phyloP scores from a whole-genome alignment of 257 asterid species.

The Penstemon barbatus region DNA sequence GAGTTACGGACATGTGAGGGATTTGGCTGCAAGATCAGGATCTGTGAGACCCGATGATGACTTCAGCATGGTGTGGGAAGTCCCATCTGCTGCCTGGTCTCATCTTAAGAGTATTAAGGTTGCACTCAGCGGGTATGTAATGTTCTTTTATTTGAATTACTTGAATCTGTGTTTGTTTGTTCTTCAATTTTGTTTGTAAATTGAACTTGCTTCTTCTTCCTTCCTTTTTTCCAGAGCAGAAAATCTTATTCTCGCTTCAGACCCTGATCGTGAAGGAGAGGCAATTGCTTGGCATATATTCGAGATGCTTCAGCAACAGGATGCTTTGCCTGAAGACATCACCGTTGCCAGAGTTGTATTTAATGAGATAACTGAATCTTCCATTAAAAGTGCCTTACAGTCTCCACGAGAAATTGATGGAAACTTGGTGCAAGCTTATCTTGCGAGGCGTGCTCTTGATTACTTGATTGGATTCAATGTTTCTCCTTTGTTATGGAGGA shows the following conservation, averaged over 20 bases:
- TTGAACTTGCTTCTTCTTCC: slow-evolving; percentile 28
- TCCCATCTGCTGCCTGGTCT: slow-evolving; percentile 94
- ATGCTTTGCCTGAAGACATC: slow-evolving; percentile 66
- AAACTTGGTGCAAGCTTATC: slow-evolving; percentile 88
- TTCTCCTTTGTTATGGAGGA: slow-evolving; percentile 94
- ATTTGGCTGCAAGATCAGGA: slow-evolving; percentile 96
- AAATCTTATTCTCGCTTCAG: slow-evolving; percentile 92
- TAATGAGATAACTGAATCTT: slow-evolving; percentile 84
- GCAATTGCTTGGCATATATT: slow-evolving; percentile 98
- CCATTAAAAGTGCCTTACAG: slow-evolving; percentile 83
- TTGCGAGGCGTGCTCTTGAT: slow-evolving; percentile 94
- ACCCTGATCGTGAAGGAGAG: slow-evolving; percentile 98
- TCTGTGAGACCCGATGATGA: slow-evolving; percentile 95
- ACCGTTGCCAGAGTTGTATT: slow-evolving; percentile 81
- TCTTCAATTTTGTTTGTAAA: slow-evolving; percentile 18
- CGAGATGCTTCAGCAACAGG: slow-evolving; percentile 95
- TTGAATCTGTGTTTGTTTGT: not conserved
- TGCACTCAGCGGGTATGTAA: slow-evolving; percentile 85
- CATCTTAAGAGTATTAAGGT: slow-evolving; percentile 89
- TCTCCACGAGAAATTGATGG: slow-evolving; percentile 75
- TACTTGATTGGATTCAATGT: slow-evolving; percentile 92
- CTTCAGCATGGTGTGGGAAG: slow-evolving; percentile 99
- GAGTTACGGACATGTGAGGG: slow-evolving; percentile 95
- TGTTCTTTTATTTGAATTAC: slow-evolving; percentile 1
- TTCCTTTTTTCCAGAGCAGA: slow-evolving; percentile 61